Evolutionary conservation across 1,284 basidiomycete genomes (phyloP), one percentile per base, ranked within the genome.

Genomic region (Naganishia sp.): DNA sequence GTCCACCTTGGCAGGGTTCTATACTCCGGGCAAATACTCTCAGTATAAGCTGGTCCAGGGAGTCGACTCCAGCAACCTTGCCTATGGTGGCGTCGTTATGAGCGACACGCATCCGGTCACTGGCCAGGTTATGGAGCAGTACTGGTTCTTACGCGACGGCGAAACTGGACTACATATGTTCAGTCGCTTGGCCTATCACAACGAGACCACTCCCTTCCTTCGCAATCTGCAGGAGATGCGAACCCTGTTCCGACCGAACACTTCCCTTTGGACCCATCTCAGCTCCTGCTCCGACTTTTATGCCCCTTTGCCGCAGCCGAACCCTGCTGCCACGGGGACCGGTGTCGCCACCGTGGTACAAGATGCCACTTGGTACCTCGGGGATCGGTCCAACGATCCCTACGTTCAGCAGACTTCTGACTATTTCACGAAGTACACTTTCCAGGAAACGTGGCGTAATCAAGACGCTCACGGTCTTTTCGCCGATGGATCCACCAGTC

Each of bases 331-430:
- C 11, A 64, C 46, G 32, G 49, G 65, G 51, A 39, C 57, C 0
- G 65, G 67, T 23, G 17, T 63, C 13, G 61, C 52, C 15, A 72
- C 67, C 10, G 35, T 70, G 6, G 75, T 74, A 2, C 75, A 76
- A 61, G 75, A 76, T 64, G 71, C 75, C 6, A 76, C 75, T 10
- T 76, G 75, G 75, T 74, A 75, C 58, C 65, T 71, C 21, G 69
- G 66, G 23, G 67, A 69, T 51, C 60, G 65, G 17, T 35, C n/a
- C 6, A 45, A 18, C 39, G 67, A 58, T 41, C 63, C 69, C 15
- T 67, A 65, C 56, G 70, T 72, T 21, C 46, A 61, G 56, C 63
- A 71, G 41, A 65, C 67, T 7, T 69, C 71, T 2, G 73, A 75
- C 67, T 76, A 75, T 65, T 76, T 72, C 51, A 76, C 75, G 6